Evolutionary conservation across 1,284 basidiomycete species (phyloP).

Genomic region (Volvariella surrecta): DNA sequence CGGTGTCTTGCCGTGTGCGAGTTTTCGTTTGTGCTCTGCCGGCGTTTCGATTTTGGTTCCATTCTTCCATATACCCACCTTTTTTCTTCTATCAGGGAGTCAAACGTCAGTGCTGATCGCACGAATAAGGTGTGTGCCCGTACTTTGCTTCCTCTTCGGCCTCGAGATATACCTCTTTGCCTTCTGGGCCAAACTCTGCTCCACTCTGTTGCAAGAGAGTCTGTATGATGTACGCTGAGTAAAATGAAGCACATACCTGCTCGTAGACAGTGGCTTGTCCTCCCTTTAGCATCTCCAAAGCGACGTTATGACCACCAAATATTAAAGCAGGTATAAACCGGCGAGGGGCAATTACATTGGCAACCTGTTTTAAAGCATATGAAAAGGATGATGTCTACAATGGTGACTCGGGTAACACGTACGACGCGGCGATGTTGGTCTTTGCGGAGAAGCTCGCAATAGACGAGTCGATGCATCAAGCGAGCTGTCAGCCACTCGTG

Average conservation of each 20-base stretch:
- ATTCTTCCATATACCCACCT: slow-evolving; percentile 66
- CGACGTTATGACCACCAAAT: slow-evolving; percentile 45
- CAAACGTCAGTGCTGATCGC: background rate
- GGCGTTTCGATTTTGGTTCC: slow-evolving; percentile 58
- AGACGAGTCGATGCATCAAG: slow-evolving; percentile 49
- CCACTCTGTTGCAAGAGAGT: too few species aligned
- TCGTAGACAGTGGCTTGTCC: slow-evolving; percentile 74
- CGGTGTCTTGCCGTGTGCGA: slow-evolving; percentile 20
- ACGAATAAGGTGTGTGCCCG: slow-evolving; percentile 14
- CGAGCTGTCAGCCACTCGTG: slow-evolving; percentile 61
- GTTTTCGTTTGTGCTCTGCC: slow-evolving; percentile 71
- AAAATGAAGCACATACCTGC: slow-evolving; percentile 23
- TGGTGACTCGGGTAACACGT: slow-evolving; percentile 11
- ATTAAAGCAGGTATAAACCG: slow-evolving; percentile 40
- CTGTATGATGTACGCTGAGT: background rate
- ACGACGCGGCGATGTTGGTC: slow-evolving; percentile 84
- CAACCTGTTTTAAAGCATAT: slow-evolving; percentile 44
- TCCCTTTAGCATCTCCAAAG: slow-evolving; percentile 69
- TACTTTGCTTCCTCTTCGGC: slow-evolving; percentile 65
- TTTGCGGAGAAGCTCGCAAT: slow-evolving; percentile 61
- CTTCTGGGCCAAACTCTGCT: slow-evolving; percentile 68
- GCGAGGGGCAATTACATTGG: slow-evolving; percentile 42
- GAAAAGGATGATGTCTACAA: background rate
- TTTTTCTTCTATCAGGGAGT: slow-evolving; percentile 32
- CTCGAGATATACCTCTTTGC: slow-evolving; percentile 52